Base-by-base conservation (phyloP, 176 grass and related monocot genomes). In the Triticum aestivum region DNA sequence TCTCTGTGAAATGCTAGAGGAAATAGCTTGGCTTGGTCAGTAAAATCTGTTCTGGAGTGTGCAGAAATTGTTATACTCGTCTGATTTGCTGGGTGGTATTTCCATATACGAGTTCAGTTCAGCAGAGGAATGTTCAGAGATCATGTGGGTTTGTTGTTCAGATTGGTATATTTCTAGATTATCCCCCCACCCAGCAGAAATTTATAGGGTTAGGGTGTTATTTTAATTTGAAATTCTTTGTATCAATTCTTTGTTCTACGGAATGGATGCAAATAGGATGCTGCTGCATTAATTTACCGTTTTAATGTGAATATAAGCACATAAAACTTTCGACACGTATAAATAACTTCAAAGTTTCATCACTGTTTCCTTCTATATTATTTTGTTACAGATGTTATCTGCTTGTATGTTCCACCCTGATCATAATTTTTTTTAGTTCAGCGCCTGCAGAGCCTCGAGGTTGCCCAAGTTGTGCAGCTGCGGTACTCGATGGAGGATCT, bases 401-500 rank as follows among this genome's bases (percentile, higher is more conserved):
- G 32, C 2, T 32, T 3, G 3, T 32, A 32, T 32, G 32, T 32
- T 32, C 32, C 32, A 32, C 32, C 3, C 32, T 32, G 32, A 32
- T 3, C 2, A 32, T 32, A 3, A 32, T 30, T 30, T 30, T 11
- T 61, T 63, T 65, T 33, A n/a, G 3, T 66, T 14, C 58, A 65
- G 76, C 7, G 9, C 45, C 79, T 83, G 37, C 34, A 18, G 27
- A 42, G 67, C 17, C 62, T 29, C 49, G 30, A 52, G 18, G 17
- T 32, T 71, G 3, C 65, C 24, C 9, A 77, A 67, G 69, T 75
- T 52, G 26, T 72, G 15, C 63, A 71, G 13, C 64, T 39, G 15
- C 29, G 61, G 5, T 91, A 58, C 58, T 37, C 45, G 34, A 88
- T 94, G 88, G 94, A 97, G 84, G 61, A 79, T 91, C 86, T 97